Base-by-base conservation (phyloP, 2,329 filamentous ascomycete genomes). In the Fusarium pseudograminearum region DNA sequence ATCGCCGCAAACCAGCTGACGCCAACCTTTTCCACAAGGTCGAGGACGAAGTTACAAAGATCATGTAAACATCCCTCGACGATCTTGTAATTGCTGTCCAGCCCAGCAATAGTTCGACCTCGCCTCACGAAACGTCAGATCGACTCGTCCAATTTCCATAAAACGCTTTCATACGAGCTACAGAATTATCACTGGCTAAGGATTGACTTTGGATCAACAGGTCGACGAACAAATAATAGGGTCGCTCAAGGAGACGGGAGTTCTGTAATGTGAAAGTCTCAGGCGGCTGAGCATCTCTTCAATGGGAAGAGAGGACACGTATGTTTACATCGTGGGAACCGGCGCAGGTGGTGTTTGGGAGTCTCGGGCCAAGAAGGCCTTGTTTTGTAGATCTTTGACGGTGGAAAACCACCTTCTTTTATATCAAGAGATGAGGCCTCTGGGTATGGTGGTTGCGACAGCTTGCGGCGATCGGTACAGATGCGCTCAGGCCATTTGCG, bases 11-110 rank as follows among this genome's bases (percentile, higher is more conserved):
- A 63, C 64, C 67, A 75, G 74, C 78, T 80, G 74, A 79, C 76
- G 67, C 66, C 70, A 62, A 71, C 70, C 68, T 58, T 63, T 63
- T 58, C 60, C 54, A 70, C 53, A 89, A 95, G 92, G 91, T 93
- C 83, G 92, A 95, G 85, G 92, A 94, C 84, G 92, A 94, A 83
- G 89, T 94, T 80, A 94, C 92, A 76, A 95, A 93, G 83, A 93
- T 97, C 83, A 94, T 94, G 91, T 94, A 91, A 81, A 80, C 76
- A 56, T 46, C 61, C 46, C 46, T 54, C 51, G 57, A 41, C 48
- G 51, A 56, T 54, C 60, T 52, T 61, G 46, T 60, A 59, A 72
- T 69, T 61, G 60, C 66, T 74, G 61, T 61, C 57, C 65, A 50
- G 59, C 61, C 57, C 65, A 50, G 59, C 55, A 63, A 46, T 59